Conservation (phyloP, 768 basidiomycete species). For the Lactarius deliciosus region DNA sequence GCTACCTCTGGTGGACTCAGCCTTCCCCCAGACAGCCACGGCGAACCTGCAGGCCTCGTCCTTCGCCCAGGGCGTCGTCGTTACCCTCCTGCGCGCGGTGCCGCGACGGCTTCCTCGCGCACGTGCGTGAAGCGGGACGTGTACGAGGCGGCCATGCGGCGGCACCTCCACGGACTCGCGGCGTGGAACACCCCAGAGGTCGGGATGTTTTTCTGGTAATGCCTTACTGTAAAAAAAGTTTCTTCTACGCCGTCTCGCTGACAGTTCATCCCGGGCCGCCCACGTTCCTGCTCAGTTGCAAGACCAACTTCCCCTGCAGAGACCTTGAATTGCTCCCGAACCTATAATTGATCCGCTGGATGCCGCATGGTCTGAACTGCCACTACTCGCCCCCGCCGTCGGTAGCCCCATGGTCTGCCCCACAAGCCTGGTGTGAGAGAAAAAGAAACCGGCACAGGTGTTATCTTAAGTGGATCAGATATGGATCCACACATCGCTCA, state of each 20-base stretch:
- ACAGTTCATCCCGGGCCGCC: neutral
- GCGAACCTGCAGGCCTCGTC: conserved; percentile 67
- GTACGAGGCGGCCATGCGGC: conserved; percentile 74
- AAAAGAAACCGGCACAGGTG: no score
- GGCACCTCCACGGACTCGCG: conserved; percentile 74
- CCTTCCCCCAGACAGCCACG: conserved; percentile 51
- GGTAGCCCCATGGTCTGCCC: no score
- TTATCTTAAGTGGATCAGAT: no score
- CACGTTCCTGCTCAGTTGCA: no score
- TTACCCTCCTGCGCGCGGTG: conserved; percentile 49
- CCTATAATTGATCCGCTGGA: no score
- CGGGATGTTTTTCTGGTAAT: conserved; percentile 89
- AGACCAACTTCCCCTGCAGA: no score
- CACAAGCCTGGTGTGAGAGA: no score
- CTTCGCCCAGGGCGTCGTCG: conserved; percentile 61
- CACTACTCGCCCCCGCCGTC: no score
- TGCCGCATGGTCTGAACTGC: no score
- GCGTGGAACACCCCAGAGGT: conserved; percentile 71
- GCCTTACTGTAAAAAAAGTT: conserved; percentile 20
- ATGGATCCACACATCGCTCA: no score
- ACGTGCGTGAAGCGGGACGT: conserved; percentile 71
- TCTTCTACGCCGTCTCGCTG: neutral
- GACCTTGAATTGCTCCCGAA: no score
- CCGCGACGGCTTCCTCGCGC: conserved; percentile 66
- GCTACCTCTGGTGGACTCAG: neutral